Conservation (phyloP, 1,284 basidiomycete genomes). For the Sporisorium reilianum region DNA sequence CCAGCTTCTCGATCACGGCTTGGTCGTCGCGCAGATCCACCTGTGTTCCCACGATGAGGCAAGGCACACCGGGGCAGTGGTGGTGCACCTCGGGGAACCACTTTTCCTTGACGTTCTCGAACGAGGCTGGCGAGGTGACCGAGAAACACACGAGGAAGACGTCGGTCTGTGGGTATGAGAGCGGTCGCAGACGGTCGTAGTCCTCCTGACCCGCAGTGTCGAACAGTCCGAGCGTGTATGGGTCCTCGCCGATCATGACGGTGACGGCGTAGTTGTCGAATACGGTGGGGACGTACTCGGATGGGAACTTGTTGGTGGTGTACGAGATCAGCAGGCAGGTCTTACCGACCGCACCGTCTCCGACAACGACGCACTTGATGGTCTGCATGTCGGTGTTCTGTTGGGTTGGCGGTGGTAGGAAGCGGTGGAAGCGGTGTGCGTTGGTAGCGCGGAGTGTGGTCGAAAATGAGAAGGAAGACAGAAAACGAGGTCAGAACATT, state of each 20-base stretch:
- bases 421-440: not conserved
- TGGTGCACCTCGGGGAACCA: constrained; percentile 99
- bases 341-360: constrained; percentile 99
- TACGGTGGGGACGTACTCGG: constrained; percentile 93
- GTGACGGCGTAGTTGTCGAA: constrained; percentile 99
- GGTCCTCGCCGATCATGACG: constrained; percentile 99
- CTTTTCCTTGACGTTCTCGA: constrained; percentile 99
- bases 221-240: constrained; percentile 97
- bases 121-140: constrained; percentile 97
- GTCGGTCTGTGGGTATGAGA: constrained; percentile 99
- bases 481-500: not conserved
- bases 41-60: constrained; percentile 98
- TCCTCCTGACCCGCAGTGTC: constrained; percentile 99
- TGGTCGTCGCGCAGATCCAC: constrained; percentile 95
- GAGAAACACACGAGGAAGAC: constrained; percentile 99
- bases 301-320: constrained; percentile 85
- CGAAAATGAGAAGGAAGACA: not conserved
- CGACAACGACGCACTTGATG: constrained; percentile 90
- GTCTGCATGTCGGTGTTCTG: constrained; percentile 64
- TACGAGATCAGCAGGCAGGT: constrained; percentile 99
- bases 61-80: constrained; percentile 99
- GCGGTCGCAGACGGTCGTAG: constrained; percentile 96
- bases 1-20: constrained; percentile 92
- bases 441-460: too few species aligned
- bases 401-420: not conserved